Base-by-base conservation (phyloP, 192 early-diverging fungal genomes). In the Lobosporangium transversale region DNA sequence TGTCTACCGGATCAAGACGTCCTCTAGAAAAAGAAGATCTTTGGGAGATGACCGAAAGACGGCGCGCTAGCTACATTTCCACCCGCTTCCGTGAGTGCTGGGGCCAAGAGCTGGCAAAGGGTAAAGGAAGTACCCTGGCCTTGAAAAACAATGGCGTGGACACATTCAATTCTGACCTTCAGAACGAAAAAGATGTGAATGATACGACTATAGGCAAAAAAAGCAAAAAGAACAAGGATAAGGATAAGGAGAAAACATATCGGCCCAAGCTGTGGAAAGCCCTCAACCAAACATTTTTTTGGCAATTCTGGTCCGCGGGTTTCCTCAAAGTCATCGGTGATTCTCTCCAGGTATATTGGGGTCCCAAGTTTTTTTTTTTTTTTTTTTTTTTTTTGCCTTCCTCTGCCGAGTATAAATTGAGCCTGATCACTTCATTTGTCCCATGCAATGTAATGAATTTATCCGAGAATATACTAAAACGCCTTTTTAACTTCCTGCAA, bases 21-120 rank as follows among this genome's bases (percentile, higher is more conserved):
- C 83, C 88, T 2, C 69, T 91, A 5, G 85, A 91, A 62, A 85
- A 79, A 54, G 82, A 81, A n/a, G 87, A 93, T 67, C 51, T 93
- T 29, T 89, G 88, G 58, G 57, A 62, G 12, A 33, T 83, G 26
- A 76, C 64, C 18, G 82, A 83, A 29, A 26, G 29, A 24, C 55
- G 79, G 36, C 57, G 66, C 15, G 69, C 82, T n/a, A 48, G 29
- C 44, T 70, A 74, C 43, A 1, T 83, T 9, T 44, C 53, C 2
- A 55, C 42, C 12, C 29, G 48, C 1, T 83, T 83, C 40, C 68
- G 78, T 48, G 26, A 65, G 21, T 26, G 58, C 2, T 83, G 82
- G 82, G 59, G 64, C 35, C 23, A 52, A 4, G 64, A 76, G 31
- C 30, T 66, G 2, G 73, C 63, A 14, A 76, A 76, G 48, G 23